These are phyloP conservation scores for Cladophialophora chaetospira DNA, from an alignment of 2,329 filamentous ascomycete genomes.

Conservation along the genomic window DNA sequence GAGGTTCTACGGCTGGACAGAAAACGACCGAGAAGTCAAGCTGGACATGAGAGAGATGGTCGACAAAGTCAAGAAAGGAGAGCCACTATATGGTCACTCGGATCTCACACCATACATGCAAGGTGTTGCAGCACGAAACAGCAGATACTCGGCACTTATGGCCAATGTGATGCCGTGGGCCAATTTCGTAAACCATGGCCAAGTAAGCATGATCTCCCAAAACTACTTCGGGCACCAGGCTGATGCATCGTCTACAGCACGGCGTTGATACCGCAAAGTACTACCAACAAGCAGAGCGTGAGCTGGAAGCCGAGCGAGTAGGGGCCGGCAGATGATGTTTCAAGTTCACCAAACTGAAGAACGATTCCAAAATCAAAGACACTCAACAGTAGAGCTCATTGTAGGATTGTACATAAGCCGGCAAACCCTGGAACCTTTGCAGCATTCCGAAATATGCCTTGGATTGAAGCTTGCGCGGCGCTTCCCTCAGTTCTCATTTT, in stretches of 20 bases:
- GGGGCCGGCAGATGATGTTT: conserved; percentile 13
- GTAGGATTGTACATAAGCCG: conserved; percentile 19
- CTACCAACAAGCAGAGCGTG: conserved; percentile 90
- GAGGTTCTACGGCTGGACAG: conserved; percentile 91
- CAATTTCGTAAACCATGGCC: conserved; percentile 95
- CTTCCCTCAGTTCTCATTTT: not conserved
- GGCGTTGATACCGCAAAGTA: conserved; percentile 98
- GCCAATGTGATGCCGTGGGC: conserved; percentile 89
- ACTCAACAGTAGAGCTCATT: not conserved
- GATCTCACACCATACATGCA: conserved; percentile 84
- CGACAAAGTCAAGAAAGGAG: conserved; percentile 86
- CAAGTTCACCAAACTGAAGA: not conserved
- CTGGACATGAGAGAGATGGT: conserved; percentile 99
- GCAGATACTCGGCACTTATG: conserved; percentile 83
- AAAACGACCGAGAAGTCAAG: conserved; percentile 88
- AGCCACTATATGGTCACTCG: conserved; percentile 84
- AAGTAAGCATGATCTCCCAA: conserved; percentile 46
- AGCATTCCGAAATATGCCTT: not conserved
- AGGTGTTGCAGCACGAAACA: conserved; percentile 88
- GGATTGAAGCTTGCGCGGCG: not conserved
- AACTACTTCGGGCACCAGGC: conserved; percentile 2
- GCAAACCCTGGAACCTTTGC: not conserved
- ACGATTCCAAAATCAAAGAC: not conserved
- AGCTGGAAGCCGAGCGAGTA: conserved; percentile 74
- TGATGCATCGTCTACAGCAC: conserved; percentile 58